phyloP scores from a whole-genome alignment of 2,329 filamentous ascomycete species.

The Pezicula radicicola region DNA sequence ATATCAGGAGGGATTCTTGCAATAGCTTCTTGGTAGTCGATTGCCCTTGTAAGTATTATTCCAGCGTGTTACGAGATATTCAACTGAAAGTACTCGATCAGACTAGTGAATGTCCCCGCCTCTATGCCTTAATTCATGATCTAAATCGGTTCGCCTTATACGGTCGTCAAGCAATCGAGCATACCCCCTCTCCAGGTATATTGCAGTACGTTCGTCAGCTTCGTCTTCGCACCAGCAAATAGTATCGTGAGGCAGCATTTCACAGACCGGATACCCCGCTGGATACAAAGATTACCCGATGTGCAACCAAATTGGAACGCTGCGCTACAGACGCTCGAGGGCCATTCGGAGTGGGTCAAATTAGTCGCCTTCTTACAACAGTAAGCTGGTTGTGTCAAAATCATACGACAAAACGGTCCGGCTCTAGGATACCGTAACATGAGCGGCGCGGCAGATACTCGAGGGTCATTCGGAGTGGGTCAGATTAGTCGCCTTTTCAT shows the following conservation, averaged over 20 bases:
- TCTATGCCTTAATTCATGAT: too few relatives aligned
- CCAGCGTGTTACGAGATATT: too few relatives aligned
- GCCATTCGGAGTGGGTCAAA: not conserved
- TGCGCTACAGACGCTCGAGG: slow-evolving; percentile 4
- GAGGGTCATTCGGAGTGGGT: not conserved
- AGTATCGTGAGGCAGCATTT: slow-evolving; percentile 5
- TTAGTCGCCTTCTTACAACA: not conserved
- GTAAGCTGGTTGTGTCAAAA: not conserved
- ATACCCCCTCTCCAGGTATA: too few relatives aligned
- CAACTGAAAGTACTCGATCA: too few relatives aligned
- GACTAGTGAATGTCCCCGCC: too few relatives aligned
- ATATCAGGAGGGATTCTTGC: not conserved
- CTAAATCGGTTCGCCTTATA: too few relatives aligned
- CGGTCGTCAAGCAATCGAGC: too few relatives aligned
- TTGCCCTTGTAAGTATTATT: too few relatives aligned
- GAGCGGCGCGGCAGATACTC: not conserved
- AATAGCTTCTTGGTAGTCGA: not conserved
- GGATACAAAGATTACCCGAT: not conserved
- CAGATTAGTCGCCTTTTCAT: not conserved
- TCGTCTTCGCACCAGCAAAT: too few relatives aligned
- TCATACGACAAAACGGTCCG: not conserved
- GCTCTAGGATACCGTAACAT: not conserved
- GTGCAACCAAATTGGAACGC: slow-evolving; percentile 2
- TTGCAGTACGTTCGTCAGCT: too few relatives aligned
- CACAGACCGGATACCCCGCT: not conserved